Conservation (phyloP, 805 yeast species). For the Cephaloascus albidus region DNA sequence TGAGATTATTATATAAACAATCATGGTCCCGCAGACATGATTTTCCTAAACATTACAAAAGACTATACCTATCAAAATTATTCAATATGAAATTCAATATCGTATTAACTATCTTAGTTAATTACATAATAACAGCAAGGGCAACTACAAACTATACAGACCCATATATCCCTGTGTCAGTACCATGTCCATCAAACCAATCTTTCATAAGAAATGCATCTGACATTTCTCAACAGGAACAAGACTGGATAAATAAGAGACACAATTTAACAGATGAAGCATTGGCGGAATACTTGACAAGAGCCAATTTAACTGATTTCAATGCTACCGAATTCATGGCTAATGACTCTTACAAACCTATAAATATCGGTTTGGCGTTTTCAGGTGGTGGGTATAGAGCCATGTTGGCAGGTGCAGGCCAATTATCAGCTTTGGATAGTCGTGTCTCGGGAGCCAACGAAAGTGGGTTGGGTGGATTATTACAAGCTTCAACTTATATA, state of each 20-base stretch:
- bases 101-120: too few species aligned
- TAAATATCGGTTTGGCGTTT: constrained; percentile 15
- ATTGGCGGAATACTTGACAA: constrained; percentile 20
- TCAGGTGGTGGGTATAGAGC: constrained; percentile 36
- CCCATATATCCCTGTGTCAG: neutral
- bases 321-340: constrained; percentile 20
- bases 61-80: too few species aligned
- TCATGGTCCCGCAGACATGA: too few species aligned
- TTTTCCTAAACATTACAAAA: too few species aligned
- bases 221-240: constrained; percentile 18
- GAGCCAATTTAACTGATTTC: constrained; percentile 24
- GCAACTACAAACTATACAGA: too few species aligned
- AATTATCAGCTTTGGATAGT: constrained; percentile 26
- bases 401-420: constrained; percentile 34
- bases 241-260: constrained; percentile 18
- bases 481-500: constrained; percentile 27
- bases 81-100: too few species aligned
- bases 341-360: constrained; percentile 12
- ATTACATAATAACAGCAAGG: too few species aligned
- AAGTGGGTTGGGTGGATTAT: constrained; percentile 27
- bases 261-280: constrained; percentile 19
- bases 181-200: neutral
- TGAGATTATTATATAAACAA: too few species aligned
- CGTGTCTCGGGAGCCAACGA: constrained; percentile 17
- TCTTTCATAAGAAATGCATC: constrained; percentile 16